Percentiles rank a stretch among this genome's conserved stretches.
These are phyloP conservation scores for Thermomyces lanuginosus DNA, from an alignment of 2,329 filamentous ascomycete genomes.

Conservation along the genomic window DNA sequence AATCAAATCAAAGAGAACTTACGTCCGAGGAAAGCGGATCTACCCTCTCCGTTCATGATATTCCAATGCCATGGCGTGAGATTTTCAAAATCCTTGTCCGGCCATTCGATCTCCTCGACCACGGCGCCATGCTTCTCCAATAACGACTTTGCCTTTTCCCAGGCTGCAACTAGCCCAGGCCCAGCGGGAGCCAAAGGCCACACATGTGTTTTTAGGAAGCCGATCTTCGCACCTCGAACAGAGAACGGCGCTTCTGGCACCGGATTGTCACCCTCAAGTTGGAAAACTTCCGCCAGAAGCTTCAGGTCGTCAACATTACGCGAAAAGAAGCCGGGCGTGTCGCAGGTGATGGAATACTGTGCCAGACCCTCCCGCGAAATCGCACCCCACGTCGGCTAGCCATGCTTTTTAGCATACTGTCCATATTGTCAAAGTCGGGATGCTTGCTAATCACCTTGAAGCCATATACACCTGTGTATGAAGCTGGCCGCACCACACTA, in stretches of 20 bases:
- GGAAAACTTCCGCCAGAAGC: conserved; percentile 39
- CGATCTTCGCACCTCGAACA: conserved; percentile 38
- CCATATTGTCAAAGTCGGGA: no score
- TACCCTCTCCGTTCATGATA: conserved; percentile 37
- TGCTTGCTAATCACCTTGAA: conserved; percentile 29
- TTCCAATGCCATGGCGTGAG: conserved; percentile 38
- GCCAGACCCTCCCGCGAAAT: conserved; percentile 47
- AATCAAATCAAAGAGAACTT: conserved; percentile 32
- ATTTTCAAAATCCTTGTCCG: conserved; percentile 29
- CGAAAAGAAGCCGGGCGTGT: conserved; percentile 47
- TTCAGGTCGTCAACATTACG: conserved; percentile 43
- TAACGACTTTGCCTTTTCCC: conserved; percentile 18
- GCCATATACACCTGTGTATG: conserved; percentile 48
- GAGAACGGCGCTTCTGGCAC: conserved; percentile 10
- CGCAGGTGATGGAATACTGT: conserved; percentile 39
- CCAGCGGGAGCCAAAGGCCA: conserved; percentile 28
- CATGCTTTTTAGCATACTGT: no score
- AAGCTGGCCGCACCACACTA: conserved; percentile 46
- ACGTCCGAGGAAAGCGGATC: conserved; percentile 33
- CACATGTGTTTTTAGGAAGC: conserved; percentile 36
- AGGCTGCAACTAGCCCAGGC: conserved; percentile 12
- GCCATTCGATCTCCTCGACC: conserved; percentile 41
- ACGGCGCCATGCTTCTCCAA: conserved; percentile 33
- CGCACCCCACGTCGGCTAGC: conserved; percentile 43
- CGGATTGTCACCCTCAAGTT: conserved; percentile 35